Evolutionary conservation across 2,329 filamentous ascomycete genomes (phyloP).

Genomic region (Cercospora sesami): DNA sequence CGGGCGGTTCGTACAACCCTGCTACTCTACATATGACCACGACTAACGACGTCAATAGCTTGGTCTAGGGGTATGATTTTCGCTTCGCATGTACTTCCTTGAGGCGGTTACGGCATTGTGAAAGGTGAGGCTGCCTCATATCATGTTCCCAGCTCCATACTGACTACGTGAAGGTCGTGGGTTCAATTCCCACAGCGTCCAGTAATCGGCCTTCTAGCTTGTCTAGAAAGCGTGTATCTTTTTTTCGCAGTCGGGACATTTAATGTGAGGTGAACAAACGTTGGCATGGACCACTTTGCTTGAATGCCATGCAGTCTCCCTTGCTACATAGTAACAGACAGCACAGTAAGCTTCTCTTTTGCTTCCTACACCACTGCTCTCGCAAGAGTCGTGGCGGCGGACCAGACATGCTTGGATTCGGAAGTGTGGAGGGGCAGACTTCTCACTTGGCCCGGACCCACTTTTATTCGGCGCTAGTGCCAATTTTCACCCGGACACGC

Average conservation of each 20-base stretch:
- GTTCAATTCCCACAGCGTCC: constrained; percentile 20
- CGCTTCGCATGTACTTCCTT: constrained; percentile 18
- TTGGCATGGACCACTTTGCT: not conserved
- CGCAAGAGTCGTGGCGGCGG: too few relatives aligned
- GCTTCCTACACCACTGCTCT: not conserved
- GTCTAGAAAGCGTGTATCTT: too few relatives aligned
- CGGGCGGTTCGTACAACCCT: too few relatives aligned
- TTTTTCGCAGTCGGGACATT: not conserved
- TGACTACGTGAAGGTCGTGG: not conserved
- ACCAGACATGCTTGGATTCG: not conserved
- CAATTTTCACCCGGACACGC: not conserved
- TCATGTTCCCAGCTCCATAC: too few relatives aligned
- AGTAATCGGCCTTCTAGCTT: too few relatives aligned
- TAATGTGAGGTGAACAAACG: not conserved
- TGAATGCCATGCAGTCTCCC: too few relatives aligned
- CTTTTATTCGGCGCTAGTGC: not conserved
- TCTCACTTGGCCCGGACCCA: not conserved
- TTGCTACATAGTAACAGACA: too few relatives aligned
- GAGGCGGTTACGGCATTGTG: constrained; percentile 10
- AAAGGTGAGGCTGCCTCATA: constrained; percentile 4
- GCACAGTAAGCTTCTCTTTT: not conserved
- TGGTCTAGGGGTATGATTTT: constrained; percentile 29
- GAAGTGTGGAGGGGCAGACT: not conserved
- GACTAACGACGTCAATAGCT: not conserved
- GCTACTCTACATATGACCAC: too few relatives aligned